Conservation (phyloP, 1,139 yeast species). For the Zygoascus meyerae region DNA sequence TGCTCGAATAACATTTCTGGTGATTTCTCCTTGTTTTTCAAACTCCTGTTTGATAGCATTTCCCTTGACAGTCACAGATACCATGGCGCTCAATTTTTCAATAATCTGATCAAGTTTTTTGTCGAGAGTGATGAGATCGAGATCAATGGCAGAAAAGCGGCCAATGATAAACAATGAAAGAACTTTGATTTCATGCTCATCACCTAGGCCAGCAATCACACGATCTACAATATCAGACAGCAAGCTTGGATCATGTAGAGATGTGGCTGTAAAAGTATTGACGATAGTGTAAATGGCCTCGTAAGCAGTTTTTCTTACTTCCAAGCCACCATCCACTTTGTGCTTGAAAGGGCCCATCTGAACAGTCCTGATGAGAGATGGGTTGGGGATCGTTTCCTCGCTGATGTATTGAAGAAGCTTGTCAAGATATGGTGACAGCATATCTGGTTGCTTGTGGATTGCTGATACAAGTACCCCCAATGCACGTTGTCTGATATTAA, state of each 20-base stretch:
- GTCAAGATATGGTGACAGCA: conserved; percentile 45
- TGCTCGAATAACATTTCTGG: conserved; percentile 26
- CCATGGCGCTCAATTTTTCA: conserved; percentile 31
- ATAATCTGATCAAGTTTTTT: conserved; percentile 28
- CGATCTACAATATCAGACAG: conserved; percentile 31
- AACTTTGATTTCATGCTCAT: conserved; percentile 43
- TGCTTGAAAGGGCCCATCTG: conserved; percentile 89
- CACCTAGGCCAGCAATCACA: conserved; percentile 37
- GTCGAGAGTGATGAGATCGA: conserved; percentile 11
- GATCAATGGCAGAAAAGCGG: conserved; percentile 31
- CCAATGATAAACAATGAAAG: conserved; percentile 38
- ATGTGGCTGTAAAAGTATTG: conserved; percentile 24
- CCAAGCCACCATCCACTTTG: conserved; percentile 72
- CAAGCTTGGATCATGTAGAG: conserved; percentile 28
- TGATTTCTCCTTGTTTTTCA: conserved; percentile 40
- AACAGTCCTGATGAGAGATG: conserved; percentile 55
- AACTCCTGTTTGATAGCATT: conserved; percentile 47
- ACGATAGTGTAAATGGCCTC: conserved; percentile 60
- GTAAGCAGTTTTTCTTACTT: conserved; percentile 65
- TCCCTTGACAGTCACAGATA: conserved; percentile 40
- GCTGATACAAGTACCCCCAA: conserved; percentile 57
- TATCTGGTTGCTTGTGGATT: conserved; percentile 51
- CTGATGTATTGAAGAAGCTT: conserved; percentile 50
- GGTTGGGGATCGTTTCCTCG: conserved; percentile 52
- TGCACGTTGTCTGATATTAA: conserved; percentile 45